Evolutionary conservation across 2,329 filamentous ascomycete genomes (phyloP), one percentile per base, ranked within the genome.

Genomic region (Ascochyta fabae): DNA sequence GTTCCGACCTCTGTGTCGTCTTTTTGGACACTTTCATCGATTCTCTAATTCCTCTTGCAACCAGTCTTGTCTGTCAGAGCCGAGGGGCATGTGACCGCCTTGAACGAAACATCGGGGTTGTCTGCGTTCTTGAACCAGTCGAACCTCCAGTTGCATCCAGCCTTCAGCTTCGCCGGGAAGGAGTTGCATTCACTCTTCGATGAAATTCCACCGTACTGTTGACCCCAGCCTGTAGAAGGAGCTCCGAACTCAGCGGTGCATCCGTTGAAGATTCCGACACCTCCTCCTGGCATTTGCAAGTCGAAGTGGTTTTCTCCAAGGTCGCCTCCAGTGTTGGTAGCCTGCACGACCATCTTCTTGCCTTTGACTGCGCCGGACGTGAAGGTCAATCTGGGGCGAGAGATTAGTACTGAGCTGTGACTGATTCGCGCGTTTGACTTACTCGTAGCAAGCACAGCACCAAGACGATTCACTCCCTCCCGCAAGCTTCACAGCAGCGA

Each of bases 381-480:
- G 70, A 87, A 86, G 4, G 83, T 86, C 54, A 87, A 75, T 46
- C 73, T 75, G 16, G 15, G 26, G 19, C 2, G 23, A 39, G 1
- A n/a, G 23, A 64, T 55, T n/a, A 52, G 44, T 31, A 64, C 57
- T 50, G 27, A 35, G 13, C 9, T 33, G 19, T 26, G n/a, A 3
- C 8, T 24, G 7, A 40, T 15, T 23, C n/a, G 15, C 4, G 2
- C 6, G 8, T 6, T 35, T 13, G 19, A 63, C 69, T 47, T 48
- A 75, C 78, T 85, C 79, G 65, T 87, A 88, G 70, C 86, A 88
- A 50, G 81, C 82, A 68, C 87, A 90, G 77, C 87, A 90, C 83
- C 85, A 88, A 10, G 74, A 78, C 0, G 75, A 73, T 72, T 89
- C 87, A 2, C 72, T 81, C 22, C 84, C 53, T 7, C 69, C 86